Percentiles rank a stretch among this genome's conserved stretches.
Conservation (phyloP, 495 filamentous ascomycete genomes). For the Trichocladium uniseriatum region DNA sequence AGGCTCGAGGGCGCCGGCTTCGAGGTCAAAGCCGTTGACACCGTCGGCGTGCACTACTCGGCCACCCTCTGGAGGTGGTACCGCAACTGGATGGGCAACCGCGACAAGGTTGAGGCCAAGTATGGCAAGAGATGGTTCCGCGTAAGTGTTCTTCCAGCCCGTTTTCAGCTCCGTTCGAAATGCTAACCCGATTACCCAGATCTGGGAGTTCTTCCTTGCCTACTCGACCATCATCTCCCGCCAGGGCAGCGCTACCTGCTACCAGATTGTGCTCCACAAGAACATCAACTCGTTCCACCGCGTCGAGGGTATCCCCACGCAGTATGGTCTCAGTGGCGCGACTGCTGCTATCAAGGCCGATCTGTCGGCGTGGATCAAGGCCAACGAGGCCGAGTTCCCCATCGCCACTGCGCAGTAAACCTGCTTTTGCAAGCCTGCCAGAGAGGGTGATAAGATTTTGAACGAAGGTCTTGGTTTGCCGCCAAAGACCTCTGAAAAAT, state of each 20-base stretch:
- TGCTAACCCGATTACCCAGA: slow-evolving; percentile 41
- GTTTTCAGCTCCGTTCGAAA: neutral
- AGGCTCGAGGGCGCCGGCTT: slow-evolving; percentile 67
- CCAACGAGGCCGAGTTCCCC: slow-evolving; percentile 36
- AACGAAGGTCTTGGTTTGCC: neutral
- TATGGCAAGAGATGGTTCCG: slow-evolving; percentile 95
- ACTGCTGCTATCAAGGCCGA: slow-evolving; percentile 38
- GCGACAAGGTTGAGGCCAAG: slow-evolving; percentile 88
- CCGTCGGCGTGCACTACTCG: slow-evolving; percentile 92
- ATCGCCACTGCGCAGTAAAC: slow-evolving; percentile 30
- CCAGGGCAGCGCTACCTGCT: slow-evolving; percentile 90
- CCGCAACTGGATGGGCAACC: slow-evolving; percentile 95
- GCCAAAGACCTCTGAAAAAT: neutral
- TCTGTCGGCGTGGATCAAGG: slow-evolving; percentile 36
- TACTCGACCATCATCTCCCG: slow-evolving; percentile 87
- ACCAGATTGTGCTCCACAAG: slow-evolving; percentile 92
- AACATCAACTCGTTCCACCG: slow-evolving; percentile 96
- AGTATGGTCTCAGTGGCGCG: slow-evolving; percentile 69
- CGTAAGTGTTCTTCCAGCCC: slow-evolving; percentile 47
- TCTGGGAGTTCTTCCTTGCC: slow-evolving; percentile 98
- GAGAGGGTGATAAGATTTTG: neutral
- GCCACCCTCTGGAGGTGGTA: slow-evolving; percentile 98
- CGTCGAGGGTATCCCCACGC: slow-evolving; percentile 70
- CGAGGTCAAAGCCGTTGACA: slow-evolving; percentile 70
- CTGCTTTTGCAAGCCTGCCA: neutral